Base-by-base conservation (phyloP, 495 filamentous ascomycete genomes). In the Immersiella caudata region DNA sequence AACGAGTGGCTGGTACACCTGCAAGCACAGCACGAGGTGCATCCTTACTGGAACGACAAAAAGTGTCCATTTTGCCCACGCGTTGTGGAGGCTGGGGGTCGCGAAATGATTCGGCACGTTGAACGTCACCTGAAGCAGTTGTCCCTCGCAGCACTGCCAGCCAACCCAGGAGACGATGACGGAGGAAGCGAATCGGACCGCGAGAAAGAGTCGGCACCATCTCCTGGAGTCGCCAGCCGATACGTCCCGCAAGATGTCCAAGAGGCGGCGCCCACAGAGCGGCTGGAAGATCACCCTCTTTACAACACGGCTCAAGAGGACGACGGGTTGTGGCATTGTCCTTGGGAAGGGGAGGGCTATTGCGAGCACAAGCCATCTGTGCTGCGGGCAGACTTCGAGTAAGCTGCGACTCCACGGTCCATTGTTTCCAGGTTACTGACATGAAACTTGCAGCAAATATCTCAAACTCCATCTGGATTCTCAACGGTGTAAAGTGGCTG, bases 11-110 rank as follows among this genome's bases (percentile, higher is more conserved):
- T 35, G 3, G 49, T 24, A 5, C 61, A 63, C 50, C 46, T 63
- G 18, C 61, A 63, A 36, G 61, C 61, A 7, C 61, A 63, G 49
- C 61, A 63, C 18, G 61, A 63, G 49, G 61, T 63, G 7, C 61
- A 63, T 27, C 61, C 61, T 0, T 21, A 63, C n/a, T 63, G 61
- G 61, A 51, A 52, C 2, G 61, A 63, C 33, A 63, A 63, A 25
- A 54, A 63, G 26, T 63, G 61, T 27, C 61, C 61, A 16, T 51
- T 63, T 25, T 63, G 61, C 27, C 61, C n/a, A 0, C 14, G 61
- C 12, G 25, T 54, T 0, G 27, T 63, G 14, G 24, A 51, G 33
- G 49, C 36, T 27, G 61, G 61, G n/a, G 61, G 61, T 16, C 46
- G 25, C 46, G 49, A 63, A 9, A 63, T 63, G 61, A 63, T 63